Evolutionary conservation across 2,329 filamentous ascomycete species (phyloP).

Genomic region (Lizonia empirigonia): DNA sequence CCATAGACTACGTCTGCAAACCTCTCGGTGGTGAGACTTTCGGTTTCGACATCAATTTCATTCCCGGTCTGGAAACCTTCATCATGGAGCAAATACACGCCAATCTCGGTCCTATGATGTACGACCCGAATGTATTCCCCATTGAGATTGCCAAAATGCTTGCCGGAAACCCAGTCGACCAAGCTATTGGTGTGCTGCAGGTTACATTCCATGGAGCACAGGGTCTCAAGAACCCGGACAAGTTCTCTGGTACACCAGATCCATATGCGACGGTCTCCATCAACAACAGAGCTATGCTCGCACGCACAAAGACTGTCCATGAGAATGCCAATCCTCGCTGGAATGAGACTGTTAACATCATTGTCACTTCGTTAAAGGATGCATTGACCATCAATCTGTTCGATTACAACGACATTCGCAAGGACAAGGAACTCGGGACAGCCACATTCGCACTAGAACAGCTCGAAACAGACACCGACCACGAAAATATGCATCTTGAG

Average conservation of each 20-base stretch:
- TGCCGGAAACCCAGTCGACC: conserved; percentile 89
- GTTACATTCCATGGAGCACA: conserved; percentile 89
- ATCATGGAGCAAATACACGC: conserved; percentile 96
- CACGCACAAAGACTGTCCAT: conserved; percentile 83
- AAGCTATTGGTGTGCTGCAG: conserved; percentile 92
- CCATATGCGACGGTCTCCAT: conserved; percentile 86
- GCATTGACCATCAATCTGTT: conserved; percentile 82
- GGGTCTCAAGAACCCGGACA: conserved; percentile 93
- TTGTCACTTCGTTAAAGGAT: conserved; percentile 89
- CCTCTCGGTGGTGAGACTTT: conserved; percentile 93
- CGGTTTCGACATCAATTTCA: conserved; percentile 99
- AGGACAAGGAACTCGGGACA: conserved; percentile 91
- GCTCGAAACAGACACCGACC: conserved; percentile 74
- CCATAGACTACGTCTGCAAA: conserved; percentile 97
- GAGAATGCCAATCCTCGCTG: conserved; percentile 88
- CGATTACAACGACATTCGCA: conserved; percentile 94
- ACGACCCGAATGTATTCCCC: conserved; percentile 94
- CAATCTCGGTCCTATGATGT: conserved; percentile 96
- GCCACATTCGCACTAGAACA: conserved; percentile 85
- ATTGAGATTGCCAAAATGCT: conserved; percentile 99
- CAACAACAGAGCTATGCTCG: conserved; percentile 80
- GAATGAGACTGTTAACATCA: conserved; percentile 97
- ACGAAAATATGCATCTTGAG: conserved; percentile 85
- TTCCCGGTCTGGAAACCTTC: conserved; percentile 89
- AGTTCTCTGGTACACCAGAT: conserved; percentile 88